Base-by-base conservation (phyloP, 2,329 filamentous ascomycete species). In the Dactylellina haptotyla region DNA sequence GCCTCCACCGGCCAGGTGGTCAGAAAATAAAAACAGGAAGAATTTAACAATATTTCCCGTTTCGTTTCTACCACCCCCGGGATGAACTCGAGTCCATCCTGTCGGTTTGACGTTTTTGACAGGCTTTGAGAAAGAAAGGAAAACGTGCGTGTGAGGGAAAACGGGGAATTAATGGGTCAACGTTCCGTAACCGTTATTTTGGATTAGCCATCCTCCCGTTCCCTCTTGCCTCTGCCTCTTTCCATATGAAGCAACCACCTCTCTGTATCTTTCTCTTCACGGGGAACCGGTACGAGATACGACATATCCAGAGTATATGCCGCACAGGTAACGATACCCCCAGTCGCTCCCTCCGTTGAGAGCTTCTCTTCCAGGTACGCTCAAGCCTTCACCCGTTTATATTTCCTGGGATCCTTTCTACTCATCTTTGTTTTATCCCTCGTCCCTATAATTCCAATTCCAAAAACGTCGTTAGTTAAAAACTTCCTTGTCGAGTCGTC, bases 381-480 rank as follows among this genome's bases (percentile, higher is more conserved):
- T 57, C 58, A 64, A 25, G 37, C 57, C 34, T 86, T 86, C 41
- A 87, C 79, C 57, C 89, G 84, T 79, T 88, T 89, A 79, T 87
- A 88, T 83, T 92, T 92, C 78, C 90, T 85, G 78, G 88, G 88
- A 80, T 92, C 90, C 81, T 92, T 92, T 71, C 88, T 84, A 77
- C 87, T 90, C 91, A 93, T 93, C 78, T 85, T 82, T 30, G 81
- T 82, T 80, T 84, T 86, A 79, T 93, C 90, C 73, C 91, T 83
- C n/a, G 90, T 93, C 1, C 90, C 90, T 76, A 61, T 53, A 37
- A 30, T 41, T 20, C 32, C 26, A 32, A 51, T 32, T 18, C 64
- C 34, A 41, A 67, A 59, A 16, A 4, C n/a, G 25, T 59, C 43
- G 54, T 58, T 67, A 67, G 63, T 71, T 71, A 59, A 65, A 72